Evolutionary conservation across 176 grass and related monocot species (phyloP).

Genomic region (Bromus sterilis): DNA sequence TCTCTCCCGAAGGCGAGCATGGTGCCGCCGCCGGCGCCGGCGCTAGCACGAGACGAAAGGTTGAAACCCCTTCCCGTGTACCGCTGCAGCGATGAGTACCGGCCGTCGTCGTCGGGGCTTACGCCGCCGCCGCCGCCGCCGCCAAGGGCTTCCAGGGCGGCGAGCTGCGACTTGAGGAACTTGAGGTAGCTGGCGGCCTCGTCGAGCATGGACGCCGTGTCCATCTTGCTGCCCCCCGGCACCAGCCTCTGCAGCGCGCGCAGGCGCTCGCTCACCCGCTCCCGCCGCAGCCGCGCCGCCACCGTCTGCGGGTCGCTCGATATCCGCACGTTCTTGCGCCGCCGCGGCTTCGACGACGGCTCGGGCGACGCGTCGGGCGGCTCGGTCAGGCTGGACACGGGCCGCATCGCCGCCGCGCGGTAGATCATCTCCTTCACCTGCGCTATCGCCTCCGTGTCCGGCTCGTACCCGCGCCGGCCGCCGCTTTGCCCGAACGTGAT

Average conservation of each 20-base stretch:
- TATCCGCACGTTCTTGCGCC: conserved; percentile 59
- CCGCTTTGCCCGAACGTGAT: conserved; percentile 13
- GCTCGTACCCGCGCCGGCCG: background rate
- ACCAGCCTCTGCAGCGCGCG: conserved; percentile 58
- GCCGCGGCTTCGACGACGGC: conserved; percentile 14
- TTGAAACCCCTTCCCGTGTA: background rate
- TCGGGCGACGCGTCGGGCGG: background rate
- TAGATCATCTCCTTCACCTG: conserved; percentile 79
- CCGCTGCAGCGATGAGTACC: background rate
- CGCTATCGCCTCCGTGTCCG: conserved; percentile 25
- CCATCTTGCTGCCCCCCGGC: conserved; percentile 72
- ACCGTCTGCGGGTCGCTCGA: conserved; percentile 73
- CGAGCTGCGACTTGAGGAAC: conserved; percentile 83
- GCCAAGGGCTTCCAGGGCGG: conserved; percentile 24
- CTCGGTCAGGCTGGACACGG: conserved; percentile 27
- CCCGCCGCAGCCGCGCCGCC: conserved; percentile 47
- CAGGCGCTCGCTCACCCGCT: conserved; percentile 40
- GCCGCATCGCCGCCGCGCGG: conserved; percentile 76
- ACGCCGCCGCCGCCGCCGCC: background rate
- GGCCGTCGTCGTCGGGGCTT: background rate
- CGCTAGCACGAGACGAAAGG: background rate
- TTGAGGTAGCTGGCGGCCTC: conserved; percentile 82
- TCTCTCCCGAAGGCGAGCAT: conserved; percentile 19
- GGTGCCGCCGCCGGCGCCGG: background rate
- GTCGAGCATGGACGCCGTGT: conserved; percentile 87